Evolutionary conservation across 202 grass and related monocot species (phyloP).

Genomic region (Sporobolus alterniflorus): DNA sequence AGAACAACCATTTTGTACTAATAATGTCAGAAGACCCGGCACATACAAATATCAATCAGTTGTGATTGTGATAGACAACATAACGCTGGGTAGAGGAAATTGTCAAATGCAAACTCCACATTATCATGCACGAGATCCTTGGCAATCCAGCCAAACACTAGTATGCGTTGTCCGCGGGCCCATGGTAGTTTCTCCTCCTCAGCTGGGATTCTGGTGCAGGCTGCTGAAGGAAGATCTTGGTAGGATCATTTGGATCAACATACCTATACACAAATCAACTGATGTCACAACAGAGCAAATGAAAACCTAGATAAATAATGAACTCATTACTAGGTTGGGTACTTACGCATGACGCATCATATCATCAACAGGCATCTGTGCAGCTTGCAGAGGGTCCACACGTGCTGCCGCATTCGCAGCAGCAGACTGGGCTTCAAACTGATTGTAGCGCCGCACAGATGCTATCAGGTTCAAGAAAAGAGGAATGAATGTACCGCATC

Average conservation of each 20-base stretch:
- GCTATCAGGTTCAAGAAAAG: slow-evolving; percentile 84
- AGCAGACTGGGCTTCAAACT: slow-evolving; percentile 58
- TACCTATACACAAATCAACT: slow-evolving; percentile 54
- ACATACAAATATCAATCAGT: not conserved
- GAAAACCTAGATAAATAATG: not conserved
- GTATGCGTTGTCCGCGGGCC: slow-evolving; percentile 43
- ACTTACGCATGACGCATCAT: slow-evolving; percentile 94
- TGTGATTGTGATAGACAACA: not conserved
- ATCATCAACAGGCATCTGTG: slow-evolving; percentile 84
- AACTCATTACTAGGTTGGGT: not conserved
- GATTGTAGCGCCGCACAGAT: slow-evolving; percentile 84
- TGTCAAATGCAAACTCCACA: not conserved
- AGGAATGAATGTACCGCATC: slow-evolving; percentile 94
- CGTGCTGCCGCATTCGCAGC: slow-evolving; percentile 35
- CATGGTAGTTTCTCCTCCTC: slow-evolving; percentile 87
- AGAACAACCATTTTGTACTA: slow-evolving; percentile 16
- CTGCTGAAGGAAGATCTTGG: slow-evolving; percentile 98
- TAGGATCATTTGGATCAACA: slow-evolving; percentile 93
- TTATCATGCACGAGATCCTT: not conserved
- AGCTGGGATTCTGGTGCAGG: slow-evolving; percentile 85
- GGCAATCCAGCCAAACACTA: not conserved
- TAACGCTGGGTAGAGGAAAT: not conserved
- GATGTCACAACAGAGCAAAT: not conserved
- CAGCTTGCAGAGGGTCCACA: slow-evolving; percentile 80
- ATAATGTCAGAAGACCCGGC: not conserved